Conservation (phyloP, 768 basidiomycete species). For the Auricularia cornea region DNA sequence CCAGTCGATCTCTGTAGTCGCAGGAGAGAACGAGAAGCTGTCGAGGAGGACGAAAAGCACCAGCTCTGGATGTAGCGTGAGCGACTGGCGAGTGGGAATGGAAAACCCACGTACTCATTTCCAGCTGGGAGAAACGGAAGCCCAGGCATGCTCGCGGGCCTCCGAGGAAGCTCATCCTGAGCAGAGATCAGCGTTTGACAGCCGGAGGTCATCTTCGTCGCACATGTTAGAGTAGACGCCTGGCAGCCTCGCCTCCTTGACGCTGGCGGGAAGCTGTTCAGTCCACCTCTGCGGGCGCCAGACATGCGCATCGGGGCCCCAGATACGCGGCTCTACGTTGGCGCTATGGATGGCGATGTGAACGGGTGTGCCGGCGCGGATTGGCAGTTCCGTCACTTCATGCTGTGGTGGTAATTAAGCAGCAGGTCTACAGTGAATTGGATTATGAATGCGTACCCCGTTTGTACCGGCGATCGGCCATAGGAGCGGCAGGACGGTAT, state of each 20-base stretch:
- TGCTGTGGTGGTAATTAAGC: too few relatives aligned
- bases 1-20: conserved; percentile 1
- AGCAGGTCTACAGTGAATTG: too few relatives aligned
- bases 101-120: conserved; percentile 1
- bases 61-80: not conserved
- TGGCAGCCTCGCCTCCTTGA: conserved; percentile 1
- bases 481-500: conserved; percentile 5
- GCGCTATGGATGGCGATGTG: not conserved
- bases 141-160: not conserved
- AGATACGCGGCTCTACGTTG: conserved; percentile 1
- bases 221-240: conserved; percentile 7
- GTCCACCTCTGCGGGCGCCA: conserved; percentile 3
- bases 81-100: too few relatives aligned
- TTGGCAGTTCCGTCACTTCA: not conserved
- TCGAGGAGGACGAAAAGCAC: not conserved
- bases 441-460: not conserved
- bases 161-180: not conserved
- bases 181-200: not conserved
- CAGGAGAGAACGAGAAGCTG: not conserved
- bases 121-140: conserved; percentile 3
- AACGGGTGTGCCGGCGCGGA: conserved; percentile 14
- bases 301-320: conserved; percentile 4
- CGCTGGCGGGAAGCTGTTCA: conserved; percentile 2
- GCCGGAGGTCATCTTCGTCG: not conserved
- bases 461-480: conserved; percentile 1